Conservation (phyloP, 164 flowering plant genomes). For the Macadamia integrifolia region DNA sequence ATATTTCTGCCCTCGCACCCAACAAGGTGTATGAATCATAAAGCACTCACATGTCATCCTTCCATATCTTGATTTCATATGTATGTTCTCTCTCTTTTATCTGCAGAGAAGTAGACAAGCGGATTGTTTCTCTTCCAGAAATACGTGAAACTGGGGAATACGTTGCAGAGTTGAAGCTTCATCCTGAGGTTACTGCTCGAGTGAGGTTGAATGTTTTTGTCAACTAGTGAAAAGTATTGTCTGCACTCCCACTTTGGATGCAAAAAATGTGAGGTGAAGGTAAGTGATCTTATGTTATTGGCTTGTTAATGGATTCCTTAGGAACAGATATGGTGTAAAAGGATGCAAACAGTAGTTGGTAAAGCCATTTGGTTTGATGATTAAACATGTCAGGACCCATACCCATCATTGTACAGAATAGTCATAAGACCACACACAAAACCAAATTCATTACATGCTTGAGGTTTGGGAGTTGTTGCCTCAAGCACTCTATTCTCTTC, state of each 20-base stretch:
- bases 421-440: not conserved
- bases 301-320: not conserved
- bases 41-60: not conserved
- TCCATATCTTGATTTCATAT: not conserved
- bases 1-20: no score
- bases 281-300: not conserved
- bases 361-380: no score
- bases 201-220: conserved; percentile 70
- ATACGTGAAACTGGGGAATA: conserved; percentile 92
- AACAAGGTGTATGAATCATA: not conserved
- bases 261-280: conserved; percentile 5
- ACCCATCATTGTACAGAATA: not conserved
- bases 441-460: no score
- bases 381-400: not conserved
- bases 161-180: conserved; percentile 84
- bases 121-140: conserved; percentile 73
- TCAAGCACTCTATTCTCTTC: no score
- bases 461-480: no score
- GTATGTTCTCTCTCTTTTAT: not conserved
- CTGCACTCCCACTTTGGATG: not conserved
- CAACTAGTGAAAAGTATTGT: conserved; percentile 37
- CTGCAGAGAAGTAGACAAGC: conserved; percentile 86
- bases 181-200: conserved; percentile 83
- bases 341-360: not conserved
- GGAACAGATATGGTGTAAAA: not conserved